Evolutionary conservation across 768 basidiomycete genomes (phyloP).

Genomic region (Pholiota microspora): DNA sequence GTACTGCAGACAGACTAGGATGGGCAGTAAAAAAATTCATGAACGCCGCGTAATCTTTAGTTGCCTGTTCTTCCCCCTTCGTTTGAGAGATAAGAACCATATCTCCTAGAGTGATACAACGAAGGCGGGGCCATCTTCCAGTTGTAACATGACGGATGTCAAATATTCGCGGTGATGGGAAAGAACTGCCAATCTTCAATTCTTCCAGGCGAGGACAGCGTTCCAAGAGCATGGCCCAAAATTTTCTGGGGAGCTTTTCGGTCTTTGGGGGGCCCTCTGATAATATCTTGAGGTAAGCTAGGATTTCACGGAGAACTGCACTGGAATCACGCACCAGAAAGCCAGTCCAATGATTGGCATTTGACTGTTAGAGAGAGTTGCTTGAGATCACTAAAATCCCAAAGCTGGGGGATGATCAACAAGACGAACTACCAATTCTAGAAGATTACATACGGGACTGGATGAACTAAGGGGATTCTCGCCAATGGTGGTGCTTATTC

Average conservation of each 20-base stretch:
- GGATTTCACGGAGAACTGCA: not conserved
- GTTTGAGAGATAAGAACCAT: conserved; percentile 17
- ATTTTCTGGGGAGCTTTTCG: conserved; percentile 34
- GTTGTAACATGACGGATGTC: conserved; percentile 33
- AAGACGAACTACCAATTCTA: not conserved
- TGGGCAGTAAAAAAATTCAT: conserved; percentile 33
- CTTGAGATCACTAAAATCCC: conserved; percentile 33
- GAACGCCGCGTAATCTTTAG: conserved; percentile 25
- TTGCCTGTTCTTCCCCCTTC: conserved; percentile 18
- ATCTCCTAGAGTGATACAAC: conserved; percentile 32
- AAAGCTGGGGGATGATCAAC: conserved; percentile 24
- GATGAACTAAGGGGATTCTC: conserved; percentile 28
- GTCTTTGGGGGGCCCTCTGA: conserved; percentile 30
- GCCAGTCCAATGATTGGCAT: conserved; percentile 34
- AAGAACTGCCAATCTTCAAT: conserved; percentile 31
- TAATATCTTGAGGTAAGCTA: not conserved
- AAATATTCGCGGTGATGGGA: conserved; percentile 37
- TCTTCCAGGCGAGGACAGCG: conserved; percentile 36
- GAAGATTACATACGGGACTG: conserved; percentile 28
- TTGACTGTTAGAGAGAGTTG: conserved; percentile 33
- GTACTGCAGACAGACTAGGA: conserved; percentile 25
- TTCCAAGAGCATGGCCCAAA: conserved; percentile 41
- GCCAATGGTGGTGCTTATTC: conserved; percentile 33
- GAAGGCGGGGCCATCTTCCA: conserved; percentile 36
- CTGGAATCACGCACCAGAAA: conserved; percentile 23